Base-by-base conservation (phyloP, 768 basidiomycete species). In the Phlegmacium glaucopus region DNA sequence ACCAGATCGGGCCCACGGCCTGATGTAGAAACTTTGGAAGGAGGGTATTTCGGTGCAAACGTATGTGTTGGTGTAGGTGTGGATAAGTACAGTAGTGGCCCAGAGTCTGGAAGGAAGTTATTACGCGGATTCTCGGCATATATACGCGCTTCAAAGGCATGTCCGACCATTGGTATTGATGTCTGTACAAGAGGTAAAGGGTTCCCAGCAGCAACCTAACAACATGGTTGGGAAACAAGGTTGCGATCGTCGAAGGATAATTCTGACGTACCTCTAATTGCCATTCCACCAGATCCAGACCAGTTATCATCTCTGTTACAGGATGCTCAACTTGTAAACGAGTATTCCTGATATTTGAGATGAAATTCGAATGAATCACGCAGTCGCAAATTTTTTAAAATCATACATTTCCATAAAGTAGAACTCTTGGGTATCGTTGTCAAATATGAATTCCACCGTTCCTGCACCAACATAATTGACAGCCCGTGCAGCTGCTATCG, bases 361-460 rank as follows among this genome's bases (percentile, higher is more conserved):
- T 55, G 29, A 54, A 39, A 43, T 16, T 2, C 13, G 9, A 13
- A 13, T 6, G 11, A 9, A 17, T 18, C 9, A 39, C 25, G 0
- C 15, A 43, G 9, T n/a, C n/a, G n/a, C n/a, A n/a, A n/a, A n/a
- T n/a, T n/a, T n/a, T n/a, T n/a, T n/a, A 39, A 44, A 18, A 3
- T n/a, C 16, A 28, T 55, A 85, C 90, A 95, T 95, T 67, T 96
- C 94, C 93, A 94, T 94, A 62, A 96, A 96, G 60, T 85, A 96
- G 64, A 95, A 95, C 49, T 81, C 75, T 47, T 79, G 68, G 7
- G 87, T 89, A 61, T 94, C 87, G 52, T 91, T 94, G 63, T 97
- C 94, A 54, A 95, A 92, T 53, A 97, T 95, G 58, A 97, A 96
- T 62, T 97, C 94, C n/a, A 94, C 90, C 0, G 91, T 94, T 4